Conservation (phyloP, 1,284 basidiomycete species). For the Apiotrichum brassicae region DNA sequence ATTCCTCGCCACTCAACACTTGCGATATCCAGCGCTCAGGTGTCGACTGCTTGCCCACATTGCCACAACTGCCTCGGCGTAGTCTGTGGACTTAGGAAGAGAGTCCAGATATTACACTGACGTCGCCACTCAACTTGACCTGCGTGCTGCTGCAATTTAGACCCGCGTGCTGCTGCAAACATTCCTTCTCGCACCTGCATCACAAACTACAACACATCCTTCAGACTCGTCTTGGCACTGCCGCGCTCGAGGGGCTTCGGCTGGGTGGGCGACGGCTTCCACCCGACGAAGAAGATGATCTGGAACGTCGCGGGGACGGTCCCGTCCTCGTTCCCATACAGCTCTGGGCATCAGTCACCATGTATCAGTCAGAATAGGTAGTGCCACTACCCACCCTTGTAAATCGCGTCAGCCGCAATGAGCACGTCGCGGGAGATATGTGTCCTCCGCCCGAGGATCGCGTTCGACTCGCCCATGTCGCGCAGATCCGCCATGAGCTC, state of each 20-base stretch:
- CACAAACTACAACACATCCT: conserved; percentile 63
- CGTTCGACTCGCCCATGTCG: conserved; percentile 96
- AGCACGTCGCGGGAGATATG: conserved; percentile 76
- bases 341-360: no score
- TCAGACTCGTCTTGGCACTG: conserved; percentile 70
- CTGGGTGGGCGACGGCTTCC: conserved; percentile 83
- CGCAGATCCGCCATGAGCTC: conserved; percentile 88
- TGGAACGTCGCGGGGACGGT: conserved; percentile 91
- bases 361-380: no score
- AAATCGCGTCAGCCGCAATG: conserved; percentile 84
- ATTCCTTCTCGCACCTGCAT: not conserved
- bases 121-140: no score
- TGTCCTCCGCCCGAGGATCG: conserved; percentile 68
- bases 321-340: conserved; percentile 78
- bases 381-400: conserved; percentile 58
- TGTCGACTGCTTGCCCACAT: no score
- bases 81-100: no score
- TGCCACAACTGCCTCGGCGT: no score
- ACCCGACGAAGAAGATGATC: conserved; percentile 98
- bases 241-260: conserved; percentile 80
- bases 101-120: no score
- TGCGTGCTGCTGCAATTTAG: no score
- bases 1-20: no score
- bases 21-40: no score
- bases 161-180: no score